phyloP scores from a whole-genome alignment of 2,329 filamentous ascomycete genomes.

The Penicillium griseofulvum region DNA sequence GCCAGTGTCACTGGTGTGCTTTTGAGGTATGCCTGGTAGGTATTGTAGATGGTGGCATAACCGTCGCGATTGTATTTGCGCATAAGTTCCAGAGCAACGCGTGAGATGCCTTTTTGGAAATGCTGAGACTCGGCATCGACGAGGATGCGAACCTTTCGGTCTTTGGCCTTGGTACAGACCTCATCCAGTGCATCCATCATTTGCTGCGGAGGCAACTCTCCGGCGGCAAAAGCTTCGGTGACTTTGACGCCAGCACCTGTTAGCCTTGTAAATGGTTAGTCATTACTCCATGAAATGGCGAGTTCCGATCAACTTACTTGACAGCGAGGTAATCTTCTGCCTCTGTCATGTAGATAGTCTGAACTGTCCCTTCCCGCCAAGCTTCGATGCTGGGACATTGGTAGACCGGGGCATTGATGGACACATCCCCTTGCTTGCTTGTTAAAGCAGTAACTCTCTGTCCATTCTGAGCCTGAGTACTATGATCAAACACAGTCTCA shows the following conservation, averaged over 20 bases:
- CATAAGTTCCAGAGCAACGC: slow-evolving; percentile 76
- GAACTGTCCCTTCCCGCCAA: slow-evolving; percentile 73
- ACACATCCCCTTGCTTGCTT: slow-evolving; percentile 8
- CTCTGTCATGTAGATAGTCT: slow-evolving; percentile 57
- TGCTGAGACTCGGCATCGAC: slow-evolving; percentile 84
- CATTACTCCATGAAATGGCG: not conserved
- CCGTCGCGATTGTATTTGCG: slow-evolving; percentile 68
- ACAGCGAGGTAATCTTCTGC: slow-evolving; percentile 63
- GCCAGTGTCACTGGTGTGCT: slow-evolving; percentile 57
- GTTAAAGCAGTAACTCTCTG: slow-evolving; percentile 18
- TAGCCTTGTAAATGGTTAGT: slow-evolving; percentile 47
- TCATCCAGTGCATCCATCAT: slow-evolving; percentile 69
- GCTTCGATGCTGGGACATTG: slow-evolving; percentile 40
- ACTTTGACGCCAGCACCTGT: slow-evolving; percentile 74
- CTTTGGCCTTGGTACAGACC: slow-evolving; percentile 58
- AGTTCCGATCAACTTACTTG: slow-evolving; percentile 43
- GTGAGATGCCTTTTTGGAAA: slow-evolving; percentile 75
- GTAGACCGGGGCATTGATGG: not conserved
- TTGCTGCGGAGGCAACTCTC: slow-evolving; percentile 61
- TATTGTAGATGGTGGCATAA: slow-evolving; percentile 71
- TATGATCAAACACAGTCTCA: slow-evolving; percentile 66
- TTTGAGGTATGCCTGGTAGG: slow-evolving; percentile 76
- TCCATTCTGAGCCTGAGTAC: slow-evolving; percentile 23
- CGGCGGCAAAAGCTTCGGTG: slow-evolving; percentile 63
- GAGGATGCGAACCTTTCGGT: slow-evolving; percentile 69